These are phyloP conservation scores for Martensiomyces pterosporus DNA, from an alignment of 192 early-diverging fungal species.

Conservation along the genomic window DNA sequence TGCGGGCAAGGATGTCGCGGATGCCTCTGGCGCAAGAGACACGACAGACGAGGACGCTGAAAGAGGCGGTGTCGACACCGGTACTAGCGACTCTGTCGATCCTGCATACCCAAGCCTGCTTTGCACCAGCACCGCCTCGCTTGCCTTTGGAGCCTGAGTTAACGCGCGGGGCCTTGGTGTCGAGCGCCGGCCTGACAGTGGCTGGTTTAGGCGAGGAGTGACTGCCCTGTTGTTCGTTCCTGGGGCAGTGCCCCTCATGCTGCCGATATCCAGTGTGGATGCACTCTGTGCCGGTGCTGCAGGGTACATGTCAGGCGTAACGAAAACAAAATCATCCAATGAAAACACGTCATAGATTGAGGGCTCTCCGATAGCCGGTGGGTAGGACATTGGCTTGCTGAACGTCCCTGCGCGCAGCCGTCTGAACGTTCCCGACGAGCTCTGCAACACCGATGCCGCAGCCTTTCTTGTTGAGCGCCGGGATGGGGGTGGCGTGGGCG, in stretches of 20 bases:
- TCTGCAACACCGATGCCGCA: slow-evolving; percentile 41
- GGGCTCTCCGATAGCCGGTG: slow-evolving; percentile 20
- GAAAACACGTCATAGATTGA: slow-evolving; percentile 5
- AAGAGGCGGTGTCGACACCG: slow-evolving; percentile 39
- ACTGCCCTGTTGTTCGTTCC: slow-evolving; percentile 4
- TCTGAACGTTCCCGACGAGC: slow-evolving; percentile 39
- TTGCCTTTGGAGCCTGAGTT: slow-evolving; percentile 34
- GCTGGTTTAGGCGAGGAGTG: slow-evolving; percentile 10
- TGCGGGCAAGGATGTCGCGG: too few species aligned
- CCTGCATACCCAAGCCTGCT: slow-evolving; percentile 22
- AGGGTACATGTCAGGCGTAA: slow-evolving; percentile 49
- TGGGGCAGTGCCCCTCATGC: background rate
- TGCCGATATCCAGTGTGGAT: background rate
- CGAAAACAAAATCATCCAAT: slow-evolving; percentile 45
- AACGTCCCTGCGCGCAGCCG: slow-evolving; percentile 26
- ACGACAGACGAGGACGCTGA: slow-evolving; percentile 47
- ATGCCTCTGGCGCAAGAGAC: slow-evolving; percentile 33
- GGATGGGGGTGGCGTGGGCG: slow-evolving; percentile 16
- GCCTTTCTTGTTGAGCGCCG: slow-evolving; percentile 42
- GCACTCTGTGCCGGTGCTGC: too few species aligned
- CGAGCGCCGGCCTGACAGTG: slow-evolving; percentile 4
- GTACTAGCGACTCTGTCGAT: slow-evolving; percentile 47
- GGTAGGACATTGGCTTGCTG: slow-evolving; percentile 41
- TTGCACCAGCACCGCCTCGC: slow-evolving; percentile 24
- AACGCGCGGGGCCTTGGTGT: slow-evolving; percentile 29